Evolutionary conservation across 2,329 filamentous ascomycete genomes (phyloP).

Genomic region (Tolypocladium capitatum): DNA sequence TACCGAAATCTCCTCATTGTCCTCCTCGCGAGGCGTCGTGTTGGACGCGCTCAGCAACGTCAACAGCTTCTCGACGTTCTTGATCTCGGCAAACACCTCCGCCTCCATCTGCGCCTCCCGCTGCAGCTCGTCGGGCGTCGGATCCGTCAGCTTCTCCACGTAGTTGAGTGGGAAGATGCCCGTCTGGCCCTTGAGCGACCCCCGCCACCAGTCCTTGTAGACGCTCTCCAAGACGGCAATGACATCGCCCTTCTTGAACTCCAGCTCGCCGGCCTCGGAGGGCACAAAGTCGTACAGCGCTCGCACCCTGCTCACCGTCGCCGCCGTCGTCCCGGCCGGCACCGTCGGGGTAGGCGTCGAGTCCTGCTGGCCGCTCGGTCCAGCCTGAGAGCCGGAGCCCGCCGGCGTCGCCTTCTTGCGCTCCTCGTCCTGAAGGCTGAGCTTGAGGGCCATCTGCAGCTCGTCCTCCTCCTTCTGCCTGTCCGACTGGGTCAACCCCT

Average conservation of each 20-base stretch:
- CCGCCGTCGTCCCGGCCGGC: constrained; percentile 78
- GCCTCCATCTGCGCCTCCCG: constrained; percentile 91
- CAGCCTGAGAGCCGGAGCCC: constrained; percentile 16
- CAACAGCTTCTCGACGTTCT: constrained; percentile 57
- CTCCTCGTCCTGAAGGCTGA: constrained; percentile 83
- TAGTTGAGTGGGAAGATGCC: constrained; percentile 98
- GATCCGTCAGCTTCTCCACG: constrained; percentile 92
- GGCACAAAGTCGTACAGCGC: constrained; percentile 92
- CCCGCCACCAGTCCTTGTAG: constrained; percentile 99
- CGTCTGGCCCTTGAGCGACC: constrained; percentile 82
- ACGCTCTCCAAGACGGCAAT: constrained; percentile 96
- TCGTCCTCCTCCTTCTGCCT: constrained; percentile 95
- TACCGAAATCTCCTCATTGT: constrained; percentile 93
- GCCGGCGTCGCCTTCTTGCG: constrained; percentile 37
- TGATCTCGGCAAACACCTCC: constrained; percentile 52
- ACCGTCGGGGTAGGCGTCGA: constrained; percentile 38
- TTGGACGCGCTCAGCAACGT: constrained; percentile 83
- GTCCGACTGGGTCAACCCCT: constrained; percentile 77
- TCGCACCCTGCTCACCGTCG: constrained; percentile 86
- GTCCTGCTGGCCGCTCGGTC: constrained; percentile 26
- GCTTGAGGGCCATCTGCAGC: constrained; percentile 83
- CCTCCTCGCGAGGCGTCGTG: constrained; percentile 66
- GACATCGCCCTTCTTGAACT: constrained; percentile 92
- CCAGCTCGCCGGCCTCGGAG: constrained; percentile 84
- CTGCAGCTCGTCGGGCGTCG: constrained; percentile 86